Percentiles rank a stretch among this genome's conserved stretches.
phyloP scores from a whole-genome alignment of 208 protist genomes.

The Paratrypanosoma confusum region DNA sequence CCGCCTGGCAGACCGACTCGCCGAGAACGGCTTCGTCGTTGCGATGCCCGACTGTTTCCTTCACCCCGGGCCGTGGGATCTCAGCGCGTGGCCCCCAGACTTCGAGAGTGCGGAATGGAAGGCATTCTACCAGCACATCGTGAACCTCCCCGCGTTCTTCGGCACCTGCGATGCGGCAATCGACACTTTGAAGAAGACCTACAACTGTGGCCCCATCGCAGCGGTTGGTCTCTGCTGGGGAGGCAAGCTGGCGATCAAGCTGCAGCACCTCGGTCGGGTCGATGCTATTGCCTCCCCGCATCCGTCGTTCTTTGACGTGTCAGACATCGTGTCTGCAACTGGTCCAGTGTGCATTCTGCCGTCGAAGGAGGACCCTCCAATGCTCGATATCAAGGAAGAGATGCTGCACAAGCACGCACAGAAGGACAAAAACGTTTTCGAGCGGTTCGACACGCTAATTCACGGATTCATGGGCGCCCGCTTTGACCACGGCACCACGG shows the following conservation, averaged over 20 bases:
- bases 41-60: constrained; percentile 52
- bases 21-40: constrained; percentile 29
- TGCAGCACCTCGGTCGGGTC: constrained; percentile 9
- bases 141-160: constrained; percentile 3
- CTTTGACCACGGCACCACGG: constrained; percentile 21
- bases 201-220: constrained; percentile 21
- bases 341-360: constrained; percentile 24
- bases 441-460: constrained; percentile 20
- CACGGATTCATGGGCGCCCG: constrained; percentile 50
- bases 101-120: constrained; percentile 19
- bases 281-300: constrained; percentile 28
- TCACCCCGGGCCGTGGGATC: constrained; percentile 14
- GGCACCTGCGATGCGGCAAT: constrained; percentile 12
- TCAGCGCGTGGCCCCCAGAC: constrained; percentile 20
- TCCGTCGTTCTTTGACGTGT: constrained; percentile 12
- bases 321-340: neutral
- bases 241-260: constrained; percentile 11
- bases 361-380: constrained; percentile 32
- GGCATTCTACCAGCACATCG: constrained; percentile 9
- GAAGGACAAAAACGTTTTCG: constrained; percentile 14
- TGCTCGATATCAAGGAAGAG: constrained; percentile 20
- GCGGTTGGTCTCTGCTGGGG: constrained; percentile 58
- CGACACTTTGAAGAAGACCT: neutral
- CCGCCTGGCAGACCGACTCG: constrained; percentile 28
- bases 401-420: constrained; percentile 16